Conservation (phyloP, 2,329 filamentous ascomycete species). For the Aspergillus pseudoglaucus region DNA sequence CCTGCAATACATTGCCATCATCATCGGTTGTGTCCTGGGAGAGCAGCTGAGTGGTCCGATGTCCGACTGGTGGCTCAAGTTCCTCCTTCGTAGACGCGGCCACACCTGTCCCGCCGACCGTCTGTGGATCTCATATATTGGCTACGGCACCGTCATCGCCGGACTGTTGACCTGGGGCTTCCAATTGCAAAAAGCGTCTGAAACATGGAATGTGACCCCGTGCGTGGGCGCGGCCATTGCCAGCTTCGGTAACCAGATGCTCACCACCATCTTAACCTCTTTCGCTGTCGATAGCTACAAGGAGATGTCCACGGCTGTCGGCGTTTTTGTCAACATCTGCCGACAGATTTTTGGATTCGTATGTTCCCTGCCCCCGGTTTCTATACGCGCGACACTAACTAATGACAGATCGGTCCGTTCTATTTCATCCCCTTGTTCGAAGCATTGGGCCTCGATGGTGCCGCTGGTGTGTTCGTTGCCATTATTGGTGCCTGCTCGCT, state of each 20-base stretch:
- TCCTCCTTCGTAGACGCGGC: slow-evolving; percentile 15
- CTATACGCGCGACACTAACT: neutral
- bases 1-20: slow-evolving; percentile 51
- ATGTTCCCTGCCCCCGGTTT: slow-evolving; percentile 19
- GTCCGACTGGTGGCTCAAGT: slow-evolving; percentile 48
- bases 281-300: slow-evolving; percentile 55
- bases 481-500: slow-evolving; percentile 31
- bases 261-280: slow-evolving; percentile 55
- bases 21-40: slow-evolving; percentile 52
- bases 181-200: slow-evolving; percentile 40
- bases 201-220: slow-evolving; percentile 51
- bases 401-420: slow-evolving; percentile 18
- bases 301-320: slow-evolving; percentile 48
- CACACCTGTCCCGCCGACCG: slow-evolving; percentile 44
- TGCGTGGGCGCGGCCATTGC: slow-evolving; percentile 48
- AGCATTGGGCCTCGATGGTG: slow-evolving; percentile 25
- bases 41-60: slow-evolving; percentile 52
- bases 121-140: slow-evolving; percentile 53
- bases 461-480: slow-evolving; percentile 30
- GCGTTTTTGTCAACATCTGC: slow-evolving; percentile 54
- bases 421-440: slow-evolving; percentile 37
- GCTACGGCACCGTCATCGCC: slow-evolving; percentile 45
- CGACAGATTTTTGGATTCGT: slow-evolving; percentile 51
- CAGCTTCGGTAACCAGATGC: slow-evolving; percentile 53
- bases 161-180: slow-evolving; percentile 52